phyloP scores from a whole-genome alignment of 2,329 filamentous ascomycete genomes.

The Tetracladium maxilliforme region DNA sequence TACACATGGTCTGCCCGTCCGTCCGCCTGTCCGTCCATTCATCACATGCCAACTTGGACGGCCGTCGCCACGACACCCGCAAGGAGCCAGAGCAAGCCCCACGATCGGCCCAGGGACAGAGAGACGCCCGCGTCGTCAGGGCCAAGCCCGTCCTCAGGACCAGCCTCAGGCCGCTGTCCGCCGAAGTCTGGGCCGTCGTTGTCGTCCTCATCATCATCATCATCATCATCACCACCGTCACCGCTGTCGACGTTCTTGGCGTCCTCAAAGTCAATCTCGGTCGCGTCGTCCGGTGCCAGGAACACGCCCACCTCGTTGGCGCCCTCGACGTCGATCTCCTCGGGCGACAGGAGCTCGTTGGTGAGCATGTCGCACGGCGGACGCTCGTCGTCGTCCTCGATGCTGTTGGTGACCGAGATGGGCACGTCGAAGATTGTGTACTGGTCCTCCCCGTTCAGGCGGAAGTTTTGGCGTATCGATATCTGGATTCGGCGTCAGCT shows the following conservation, averaged over 20 bases:
- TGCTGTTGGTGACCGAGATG: slow-evolving; percentile 52
- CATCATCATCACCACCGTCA: no score
- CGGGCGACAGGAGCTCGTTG: slow-evolving; percentile 32
- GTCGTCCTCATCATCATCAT: no score
- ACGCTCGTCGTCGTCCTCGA: slow-evolving; percentile 25
- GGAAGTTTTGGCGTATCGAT: slow-evolving; percentile 57
- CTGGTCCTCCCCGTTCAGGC: slow-evolving; percentile 44
- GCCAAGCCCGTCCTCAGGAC: slow-evolving; percentile 16
- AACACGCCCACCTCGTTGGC: slow-evolving; percentile 30
- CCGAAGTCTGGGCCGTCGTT: no score
- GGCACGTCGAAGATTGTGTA: slow-evolving; percentile 62
- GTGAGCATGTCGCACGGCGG: slow-evolving; percentile 32
- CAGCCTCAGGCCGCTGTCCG: slow-evolving; percentile 13
- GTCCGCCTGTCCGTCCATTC: no score
- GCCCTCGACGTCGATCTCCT: slow-evolving; percentile 24
- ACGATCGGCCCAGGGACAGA: no score
- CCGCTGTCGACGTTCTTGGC: slow-evolving; percentile 6
- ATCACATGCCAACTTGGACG: no score
- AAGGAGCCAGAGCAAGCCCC: no score
- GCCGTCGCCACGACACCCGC: no score
- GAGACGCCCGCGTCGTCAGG: no score
- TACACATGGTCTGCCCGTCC: no score
- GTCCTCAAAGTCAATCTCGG: slow-evolving; percentile 19
- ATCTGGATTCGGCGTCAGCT: slow-evolving; percentile 24
- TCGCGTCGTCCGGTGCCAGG: slow-evolving; percentile 35